These are phyloP conservation scores for Lyophyllum semitale DNA, from an alignment of 768 basidiomycete genomes.

Conservation along the genomic window DNA sequence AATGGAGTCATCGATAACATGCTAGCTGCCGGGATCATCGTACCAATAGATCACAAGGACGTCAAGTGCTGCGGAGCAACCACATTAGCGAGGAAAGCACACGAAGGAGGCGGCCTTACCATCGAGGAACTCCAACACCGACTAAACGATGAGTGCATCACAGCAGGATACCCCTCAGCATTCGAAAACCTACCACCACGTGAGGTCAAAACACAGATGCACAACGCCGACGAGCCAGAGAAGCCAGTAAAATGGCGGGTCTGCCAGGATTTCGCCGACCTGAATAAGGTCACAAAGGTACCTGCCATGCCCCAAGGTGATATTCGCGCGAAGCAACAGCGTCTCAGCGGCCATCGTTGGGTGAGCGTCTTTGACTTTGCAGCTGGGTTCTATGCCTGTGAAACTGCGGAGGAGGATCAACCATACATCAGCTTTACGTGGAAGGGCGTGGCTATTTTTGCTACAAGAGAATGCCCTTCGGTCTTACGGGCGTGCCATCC, in stretches of 20 bases:
- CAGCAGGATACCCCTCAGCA: slow-evolving; percentile 17
- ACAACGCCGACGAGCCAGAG: slow-evolving; percentile 20
- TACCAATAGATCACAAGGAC: slow-evolving; percentile 25
- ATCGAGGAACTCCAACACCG: slow-evolving; percentile 33
- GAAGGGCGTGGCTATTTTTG: slow-evolving; percentile 34
- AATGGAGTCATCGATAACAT: slow-evolving; percentile 34
- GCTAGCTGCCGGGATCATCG: slow-evolving; percentile 33
- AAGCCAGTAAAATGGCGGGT: slow-evolving; percentile 26
- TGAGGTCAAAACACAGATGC: background rate
- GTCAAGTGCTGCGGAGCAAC: slow-evolving; percentile 37
- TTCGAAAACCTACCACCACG: slow-evolving; percentile 25
- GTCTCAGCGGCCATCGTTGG: slow-evolving; percentile 35
- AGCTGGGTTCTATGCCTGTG: slow-evolving; percentile 33
- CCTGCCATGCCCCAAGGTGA: slow-evolving; percentile 36
- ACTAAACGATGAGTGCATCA: slow-evolving; percentile 35
- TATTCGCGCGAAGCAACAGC: slow-evolving; percentile 37
- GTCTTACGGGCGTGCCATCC: slow-evolving; percentile 39
- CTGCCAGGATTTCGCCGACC: slow-evolving; percentile 2
- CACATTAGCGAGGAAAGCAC: slow-evolving; percentile 39
- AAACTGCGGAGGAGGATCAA: slow-evolving; percentile 13
- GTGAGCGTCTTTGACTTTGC: slow-evolving; percentile 36
- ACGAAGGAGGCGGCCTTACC: slow-evolving; percentile 27
- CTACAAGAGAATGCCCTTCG: slow-evolving; percentile 14
- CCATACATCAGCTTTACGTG: slow-evolving; percentile 34
- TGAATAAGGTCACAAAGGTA: slow-evolving; percentile 19